These are phyloP conservation scores for Deakozyma indianensis DNA, from an alignment of 805 yeast species.

Conservation along the genomic window DNA sequence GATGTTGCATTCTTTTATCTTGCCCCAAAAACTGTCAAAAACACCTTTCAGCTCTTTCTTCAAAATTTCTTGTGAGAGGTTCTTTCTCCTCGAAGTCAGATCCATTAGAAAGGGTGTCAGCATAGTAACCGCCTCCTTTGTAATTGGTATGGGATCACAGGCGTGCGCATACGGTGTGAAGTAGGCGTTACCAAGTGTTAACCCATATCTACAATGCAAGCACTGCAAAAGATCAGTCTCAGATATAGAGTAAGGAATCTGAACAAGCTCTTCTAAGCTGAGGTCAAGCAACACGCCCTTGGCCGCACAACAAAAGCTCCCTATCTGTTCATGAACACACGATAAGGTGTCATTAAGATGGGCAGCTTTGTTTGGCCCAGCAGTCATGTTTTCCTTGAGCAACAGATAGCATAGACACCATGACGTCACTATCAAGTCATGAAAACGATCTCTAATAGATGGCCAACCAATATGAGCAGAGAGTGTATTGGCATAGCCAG, in stretches of 20 bases:
- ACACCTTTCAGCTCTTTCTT: slow-evolving; percentile 60
- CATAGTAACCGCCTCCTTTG: slow-evolving; percentile 24
- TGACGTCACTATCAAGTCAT: slow-evolving; percentile 18
- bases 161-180: slow-evolving; percentile 57
- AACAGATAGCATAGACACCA: slow-evolving; percentile 28
- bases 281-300: slow-evolving; percentile 48
- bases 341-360: slow-evolving; percentile 34
- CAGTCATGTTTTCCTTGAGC: slow-evolving; percentile 16
- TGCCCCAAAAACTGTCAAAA: slow-evolving; percentile 63
- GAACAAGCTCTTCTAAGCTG: slow-evolving; percentile 38
- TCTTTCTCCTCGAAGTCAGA: slow-evolving; percentile 38
- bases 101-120: slow-evolving; percentile 38
- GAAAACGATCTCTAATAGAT: slow-evolving; percentile 8
- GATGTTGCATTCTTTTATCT: slow-evolving; percentile 23
- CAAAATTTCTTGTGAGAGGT: slow-evolving; percentile 44
- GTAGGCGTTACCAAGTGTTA: slow-evolving; percentile 41
- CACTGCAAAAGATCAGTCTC: slow-evolving; percentile 66
- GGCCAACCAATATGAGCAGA: slow-evolving; percentile 2
- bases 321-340: slow-evolving; percentile 48
- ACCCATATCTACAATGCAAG: slow-evolving; percentile 64
- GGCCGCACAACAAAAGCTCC: slow-evolving; percentile 54
- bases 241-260: slow-evolving; percentile 29
- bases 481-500: slow-evolving; percentile 19
- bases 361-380: slow-evolving; percentile 6
- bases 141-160: slow-evolving; percentile 28